phyloP scores from a whole-genome alignment of 2,329 filamentous ascomycete species.

The Teratosphaeria destructans region DNA sequence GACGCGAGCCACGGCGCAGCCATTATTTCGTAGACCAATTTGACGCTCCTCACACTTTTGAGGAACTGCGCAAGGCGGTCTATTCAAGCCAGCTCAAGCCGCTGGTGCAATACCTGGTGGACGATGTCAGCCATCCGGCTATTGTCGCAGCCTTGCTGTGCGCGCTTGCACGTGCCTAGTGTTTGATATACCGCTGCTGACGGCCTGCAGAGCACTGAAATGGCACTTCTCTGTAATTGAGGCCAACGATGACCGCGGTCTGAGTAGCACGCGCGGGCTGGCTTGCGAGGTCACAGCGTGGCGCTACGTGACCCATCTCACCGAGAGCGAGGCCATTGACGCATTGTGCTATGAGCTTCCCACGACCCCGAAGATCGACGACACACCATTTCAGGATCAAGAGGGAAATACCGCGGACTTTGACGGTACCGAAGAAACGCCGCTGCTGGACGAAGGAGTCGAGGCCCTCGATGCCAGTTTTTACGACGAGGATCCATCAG shows the following conservation, averaged over 20 bases:
- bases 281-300: conserved; percentile 75
- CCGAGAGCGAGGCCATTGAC: conserved; percentile 63
- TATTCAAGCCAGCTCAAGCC: conserved; percentile 47
- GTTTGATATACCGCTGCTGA: background rate
- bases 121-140: conserved; percentile 55
- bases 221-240: conserved; percentile 61
- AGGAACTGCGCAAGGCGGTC: conserved; percentile 59
- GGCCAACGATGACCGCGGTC: conserved; percentile 48
- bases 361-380: background rate
- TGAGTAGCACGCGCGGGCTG: conserved; percentile 58
- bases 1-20: background rate
- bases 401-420: background rate
- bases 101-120: conserved; percentile 55
- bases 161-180: background rate
- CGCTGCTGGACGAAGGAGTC: conserved; percentile 9
- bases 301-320: conserved; percentile 62
- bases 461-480: conserved; percentile 13
- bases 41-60: conserved; percentile 57
- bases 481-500: conserved; percentile 12
- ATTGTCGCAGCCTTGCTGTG: conserved; percentile 66
- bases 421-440: conserved; percentile 9
- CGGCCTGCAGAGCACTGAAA: conserved; percentile 51
- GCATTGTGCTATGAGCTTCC: conserved; percentile 66
- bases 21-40: conserved; percentile 56
- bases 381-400: background rate